Conservation (phyloP, 2,329 filamentous ascomycete genomes). For the Penicillium capsulatum region DNA sequence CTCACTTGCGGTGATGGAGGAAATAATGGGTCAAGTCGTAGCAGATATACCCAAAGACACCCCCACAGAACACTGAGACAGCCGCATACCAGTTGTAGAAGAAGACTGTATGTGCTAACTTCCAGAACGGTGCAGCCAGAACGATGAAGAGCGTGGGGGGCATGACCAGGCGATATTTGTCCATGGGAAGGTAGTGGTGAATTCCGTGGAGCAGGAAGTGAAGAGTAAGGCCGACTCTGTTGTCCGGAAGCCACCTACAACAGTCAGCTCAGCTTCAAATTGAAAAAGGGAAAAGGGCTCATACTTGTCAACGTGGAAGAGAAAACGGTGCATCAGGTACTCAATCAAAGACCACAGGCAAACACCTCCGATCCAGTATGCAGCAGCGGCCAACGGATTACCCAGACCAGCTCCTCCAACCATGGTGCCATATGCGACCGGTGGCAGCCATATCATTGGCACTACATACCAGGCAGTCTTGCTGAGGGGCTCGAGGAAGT, state of each 20-base stretch:
- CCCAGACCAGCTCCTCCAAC: conserved; percentile 60
- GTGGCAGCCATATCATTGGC: conserved; percentile 79
- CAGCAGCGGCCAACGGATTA: conserved; percentile 46
- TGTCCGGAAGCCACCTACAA: conserved; percentile 77
- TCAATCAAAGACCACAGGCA: conserved; percentile 85
- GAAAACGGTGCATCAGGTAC: conserved; percentile 79
- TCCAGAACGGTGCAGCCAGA: conserved; percentile 87
- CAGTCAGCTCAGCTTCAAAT: conserved; percentile 16
- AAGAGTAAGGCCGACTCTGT: conserved; percentile 75
- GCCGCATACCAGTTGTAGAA: conserved; percentile 80
- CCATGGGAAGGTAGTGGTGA: conserved; percentile 99
- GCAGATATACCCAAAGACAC: conserved; percentile 90
- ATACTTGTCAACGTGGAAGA: conserved; percentile 92
- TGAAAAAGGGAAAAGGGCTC: conserved; percentile 32
- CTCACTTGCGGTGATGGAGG: conserved; percentile 84
- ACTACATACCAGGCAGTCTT: conserved; percentile 94
- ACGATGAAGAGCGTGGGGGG: conserved; percentile 80
- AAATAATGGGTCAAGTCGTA: conserved; percentile 99
- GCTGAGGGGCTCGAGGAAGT: conserved; percentile 95
- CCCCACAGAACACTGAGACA: conserved; percentile 75
- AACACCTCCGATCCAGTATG: conserved; percentile 67
- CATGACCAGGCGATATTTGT: conserved; percentile 95
- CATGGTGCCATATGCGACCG: conserved; percentile 66
- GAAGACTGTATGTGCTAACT: conserved; percentile 77
- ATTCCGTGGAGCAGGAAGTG: conserved; percentile 96